These are phyloP conservation scores for Lactarius vividus DNA, from an alignment of 768 basidiomycete species.

Conservation along the genomic window DNA sequence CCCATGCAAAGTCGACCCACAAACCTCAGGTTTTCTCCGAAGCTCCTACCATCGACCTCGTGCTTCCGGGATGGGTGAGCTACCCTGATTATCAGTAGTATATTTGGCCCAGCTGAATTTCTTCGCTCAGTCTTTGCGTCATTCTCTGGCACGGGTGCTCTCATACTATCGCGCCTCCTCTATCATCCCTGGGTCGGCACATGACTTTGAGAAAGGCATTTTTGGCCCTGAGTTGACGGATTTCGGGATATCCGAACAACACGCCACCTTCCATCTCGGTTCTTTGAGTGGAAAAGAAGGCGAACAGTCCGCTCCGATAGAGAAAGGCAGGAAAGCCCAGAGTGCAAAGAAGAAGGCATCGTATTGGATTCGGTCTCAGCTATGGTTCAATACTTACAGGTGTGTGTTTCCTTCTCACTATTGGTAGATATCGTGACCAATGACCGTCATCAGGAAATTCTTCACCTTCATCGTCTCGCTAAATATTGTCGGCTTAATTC, in stretches of 20 bases:
- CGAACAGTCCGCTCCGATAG: constrained; percentile 1
- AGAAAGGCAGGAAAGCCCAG: constrained; percentile 9
- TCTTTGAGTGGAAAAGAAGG: neutral
- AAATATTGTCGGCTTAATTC: constrained; percentile 36
- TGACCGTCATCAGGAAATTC: constrained; percentile 34
- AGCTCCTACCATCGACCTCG: constrained; percentile 8
- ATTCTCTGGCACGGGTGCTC: constrained; percentile 17
- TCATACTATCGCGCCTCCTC: constrained; percentile 10
- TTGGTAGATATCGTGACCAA: neutral
- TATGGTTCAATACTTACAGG: constrained; percentile 43
- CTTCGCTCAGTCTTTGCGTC: constrained; percentile 10
- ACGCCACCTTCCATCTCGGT: neutral
- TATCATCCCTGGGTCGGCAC: neutral
- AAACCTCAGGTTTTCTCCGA: constrained; percentile 23
- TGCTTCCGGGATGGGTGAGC: constrained; percentile 23
- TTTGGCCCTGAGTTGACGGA: neutral
- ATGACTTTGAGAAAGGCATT: constrained; percentile 21
- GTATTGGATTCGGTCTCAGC: constrained; percentile 33
- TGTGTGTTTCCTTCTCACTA: constrained; percentile 19
- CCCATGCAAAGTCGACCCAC: neutral
- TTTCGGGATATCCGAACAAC: constrained; percentile 5
- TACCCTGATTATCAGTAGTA: neutral
- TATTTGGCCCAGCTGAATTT: neutral
- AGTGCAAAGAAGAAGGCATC: constrained; percentile 30
- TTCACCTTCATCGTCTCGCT: constrained; percentile 35